A percentile compares a stretch with the other conserved stretches of the same genome.
phyloP scores from a whole-genome alignment of 2,329 filamentous ascomycete species.

The Fusarium sp. region DNA sequence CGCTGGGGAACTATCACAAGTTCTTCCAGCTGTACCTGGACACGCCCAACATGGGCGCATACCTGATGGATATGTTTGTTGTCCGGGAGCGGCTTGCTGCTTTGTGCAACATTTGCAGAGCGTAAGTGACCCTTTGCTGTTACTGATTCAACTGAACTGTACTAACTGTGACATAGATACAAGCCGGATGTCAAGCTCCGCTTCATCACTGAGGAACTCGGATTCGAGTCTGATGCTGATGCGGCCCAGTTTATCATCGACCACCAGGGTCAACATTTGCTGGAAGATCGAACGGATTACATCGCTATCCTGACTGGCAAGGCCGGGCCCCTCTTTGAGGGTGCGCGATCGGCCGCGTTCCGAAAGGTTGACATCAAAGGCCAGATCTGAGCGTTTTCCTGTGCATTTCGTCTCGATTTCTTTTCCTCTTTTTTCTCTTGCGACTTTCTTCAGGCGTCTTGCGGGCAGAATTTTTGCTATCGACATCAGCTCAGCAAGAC shows the following conservation, averaged over 20 bases:
- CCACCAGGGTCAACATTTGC: constrained; percentile 77
- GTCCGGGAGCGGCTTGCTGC: constrained; percentile 91
- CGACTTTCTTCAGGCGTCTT: constrained; percentile 24
- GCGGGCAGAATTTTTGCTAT: constrained; percentile 13
- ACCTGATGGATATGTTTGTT: constrained; percentile 99
- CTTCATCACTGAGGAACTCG: constrained; percentile 95
- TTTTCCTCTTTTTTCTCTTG: constrained; percentile 15
- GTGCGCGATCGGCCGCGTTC: constrained; percentile 79
- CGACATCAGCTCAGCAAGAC: constrained; percentile 31
- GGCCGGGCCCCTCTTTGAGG: constrained; percentile 79
- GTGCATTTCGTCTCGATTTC: constrained; percentile 17
- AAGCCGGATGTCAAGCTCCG: constrained; percentile 90
- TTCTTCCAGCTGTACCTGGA: constrained; percentile 97
- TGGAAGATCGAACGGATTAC: constrained; percentile 81
- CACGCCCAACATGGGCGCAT: constrained; percentile 96
- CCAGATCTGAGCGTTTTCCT: constrained; percentile 75
- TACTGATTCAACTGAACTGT: neutral
- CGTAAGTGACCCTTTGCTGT: constrained; percentile 71
- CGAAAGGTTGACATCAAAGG: constrained; percentile 95
- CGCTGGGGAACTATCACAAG: constrained; percentile 95
- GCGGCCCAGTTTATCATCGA: constrained; percentile 92
- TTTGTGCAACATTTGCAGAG: constrained; percentile 91
- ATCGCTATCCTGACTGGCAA: constrained; percentile 81
- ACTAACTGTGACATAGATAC: constrained; percentile 76
- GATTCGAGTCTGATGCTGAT: constrained; percentile 92